These are phyloP conservation scores for Suillus subluteus DNA, from an alignment of 768 basidiomycete genomes.

Conservation along the genomic window DNA sequence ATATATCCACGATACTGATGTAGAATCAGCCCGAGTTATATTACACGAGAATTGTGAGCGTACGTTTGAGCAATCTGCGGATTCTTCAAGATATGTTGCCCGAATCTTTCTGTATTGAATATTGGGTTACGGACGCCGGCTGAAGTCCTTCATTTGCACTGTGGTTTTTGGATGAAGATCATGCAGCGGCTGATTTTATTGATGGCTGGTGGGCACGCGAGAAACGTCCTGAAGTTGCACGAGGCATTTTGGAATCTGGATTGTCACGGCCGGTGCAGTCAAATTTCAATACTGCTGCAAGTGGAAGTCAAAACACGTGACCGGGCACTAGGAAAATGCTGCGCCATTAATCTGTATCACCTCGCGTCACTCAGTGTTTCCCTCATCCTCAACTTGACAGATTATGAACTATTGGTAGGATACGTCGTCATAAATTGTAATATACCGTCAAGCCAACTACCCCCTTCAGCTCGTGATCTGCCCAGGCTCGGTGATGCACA, in stretches of 20 bases:
- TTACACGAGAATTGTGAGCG: constrained; percentile 33
- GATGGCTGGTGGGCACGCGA: constrained; percentile 67
- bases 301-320: neutral
- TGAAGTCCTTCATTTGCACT: constrained; percentile 41
- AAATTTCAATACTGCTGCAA: neutral
- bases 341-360: too few species aligned
- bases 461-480: too few species aligned
- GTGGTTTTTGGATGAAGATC: constrained; percentile 44
- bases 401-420: too few species aligned
- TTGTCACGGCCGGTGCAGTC: neutral
- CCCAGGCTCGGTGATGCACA: too few species aligned
- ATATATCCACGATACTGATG: constrained; percentile 64
- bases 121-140: constrained; percentile 76
- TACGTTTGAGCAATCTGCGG: constrained; percentile 89
- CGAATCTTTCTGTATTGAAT: constrained; percentile 94
- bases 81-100: constrained; percentile 98
- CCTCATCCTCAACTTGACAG: too few species aligned
- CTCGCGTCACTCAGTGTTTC: too few species aligned
- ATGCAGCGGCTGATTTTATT: constrained; percentile 42
- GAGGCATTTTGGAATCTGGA: constrained; percentile 71
- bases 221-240: constrained; percentile 78
- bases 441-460: too few species aligned
- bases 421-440: too few species aligned
- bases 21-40: constrained; percentile 18
- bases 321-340: too few species aligned